A percentile compares a stretch with the other conserved stretches of the same genome.
phyloP scores from a whole-genome alignment of 2,329 filamentous ascomycete genomes.

The Aspergillus vadensis region DNA sequence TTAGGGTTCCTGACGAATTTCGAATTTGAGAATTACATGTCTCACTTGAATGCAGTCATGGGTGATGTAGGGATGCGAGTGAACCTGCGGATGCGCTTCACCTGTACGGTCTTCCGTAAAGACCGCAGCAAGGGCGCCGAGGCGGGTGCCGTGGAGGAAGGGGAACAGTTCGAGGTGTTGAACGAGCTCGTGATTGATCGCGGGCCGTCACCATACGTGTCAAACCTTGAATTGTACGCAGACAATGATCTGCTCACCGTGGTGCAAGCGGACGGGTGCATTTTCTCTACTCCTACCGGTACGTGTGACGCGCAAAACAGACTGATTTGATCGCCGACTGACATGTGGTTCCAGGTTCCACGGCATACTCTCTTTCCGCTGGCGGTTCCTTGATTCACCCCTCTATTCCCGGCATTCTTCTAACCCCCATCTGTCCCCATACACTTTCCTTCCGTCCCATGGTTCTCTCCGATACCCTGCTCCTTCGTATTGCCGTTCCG shows the following conservation, averaged over 20 bases:
- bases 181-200: conserved; percentile 99
- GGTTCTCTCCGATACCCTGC: conserved; percentile 93
- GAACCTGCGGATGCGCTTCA: conserved; percentile 97
- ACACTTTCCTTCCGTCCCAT: conserved; percentile 96
- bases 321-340: conserved; percentile 3
- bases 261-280: conserved; percentile 94
- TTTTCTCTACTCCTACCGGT: conserved; percentile 93
- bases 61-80: conserved; percentile 94
- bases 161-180: conserved; percentile 94
- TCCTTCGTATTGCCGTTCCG: conserved; percentile 85
- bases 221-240: conserved; percentile 92
- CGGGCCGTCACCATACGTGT: conserved; percentile 94
- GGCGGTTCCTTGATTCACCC: conserved; percentile 95
- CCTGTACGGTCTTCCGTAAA: conserved; percentile 89
- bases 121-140: conserved; percentile 49
- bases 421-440: conserved; percentile 97
- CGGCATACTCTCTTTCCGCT: conserved; percentile 93
- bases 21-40: conserved; percentile 86
- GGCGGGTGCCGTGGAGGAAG: conserved; percentile 72
- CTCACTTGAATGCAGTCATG: conserved; percentile 86
- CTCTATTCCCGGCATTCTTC: conserved; percentile 91
- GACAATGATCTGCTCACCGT: conserved; percentile 94
- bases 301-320: conserved; percentile 28
- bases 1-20: conserved; percentile 97
- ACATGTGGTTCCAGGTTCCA: conserved; percentile 59